Conservation (phyloP, 2,329 filamentous ascomycete species). For the Beauveria brongniartii region DNA sequence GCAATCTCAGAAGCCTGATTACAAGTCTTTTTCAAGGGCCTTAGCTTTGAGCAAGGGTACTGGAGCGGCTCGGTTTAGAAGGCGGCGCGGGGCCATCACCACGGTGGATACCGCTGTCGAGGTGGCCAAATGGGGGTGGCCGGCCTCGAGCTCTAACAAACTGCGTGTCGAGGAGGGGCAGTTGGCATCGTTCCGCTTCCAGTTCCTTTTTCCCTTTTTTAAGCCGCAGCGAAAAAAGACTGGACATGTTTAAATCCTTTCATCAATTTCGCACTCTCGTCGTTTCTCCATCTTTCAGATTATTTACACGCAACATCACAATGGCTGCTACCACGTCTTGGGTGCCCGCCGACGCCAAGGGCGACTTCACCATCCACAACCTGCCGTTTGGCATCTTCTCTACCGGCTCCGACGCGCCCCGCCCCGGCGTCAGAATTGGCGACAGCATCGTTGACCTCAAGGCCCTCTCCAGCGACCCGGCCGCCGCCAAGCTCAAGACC, state of each 20-base stretch:
- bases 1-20: too few species aligned
- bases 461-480: constrained; percentile 12
- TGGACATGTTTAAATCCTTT: background rate
- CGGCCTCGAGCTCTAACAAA: background rate
- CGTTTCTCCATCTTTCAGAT: background rate
- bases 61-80: background rate
- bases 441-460: constrained; percentile 56
- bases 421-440: constrained; percentile 61
- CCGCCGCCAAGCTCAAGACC: constrained; percentile 9
- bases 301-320: constrained; percentile 1
- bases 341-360: constrained; percentile 12
- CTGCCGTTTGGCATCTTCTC: constrained; percentile 71
- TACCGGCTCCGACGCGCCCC: constrained; percentile 43
- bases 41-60: background rate
- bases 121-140: constrained; percentile 4
- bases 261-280: background rate
- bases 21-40: too few species aligned
- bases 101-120: background rate
- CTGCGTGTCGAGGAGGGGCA: background rate
- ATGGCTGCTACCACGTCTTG: constrained; percentile 10
- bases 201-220: background rate
- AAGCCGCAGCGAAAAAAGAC: background rate
- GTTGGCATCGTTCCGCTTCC: background rate
- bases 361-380: constrained; percentile 59
- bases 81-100: background rate